Base-by-base conservation (phyloP, 2,329 filamentous ascomycete genomes). In the Apiospora sp. region DNA sequence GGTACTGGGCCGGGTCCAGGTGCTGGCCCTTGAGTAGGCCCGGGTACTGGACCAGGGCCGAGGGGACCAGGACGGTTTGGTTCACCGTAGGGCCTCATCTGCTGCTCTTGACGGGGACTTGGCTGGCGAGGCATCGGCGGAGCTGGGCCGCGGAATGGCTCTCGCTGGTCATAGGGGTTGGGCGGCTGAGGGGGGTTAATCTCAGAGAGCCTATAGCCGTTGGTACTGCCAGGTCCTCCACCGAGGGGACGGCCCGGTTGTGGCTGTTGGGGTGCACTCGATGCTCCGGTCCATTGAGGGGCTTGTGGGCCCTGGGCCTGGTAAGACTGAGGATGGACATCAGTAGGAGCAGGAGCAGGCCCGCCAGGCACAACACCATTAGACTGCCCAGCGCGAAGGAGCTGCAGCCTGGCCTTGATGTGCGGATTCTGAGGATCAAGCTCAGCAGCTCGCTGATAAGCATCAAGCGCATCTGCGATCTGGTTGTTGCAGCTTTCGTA, bases 401-500 rank as follows among this genome's bases (percentile, higher is more conserved):
- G 88, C 81, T 97, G 94, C 74, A 99, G 87, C 74, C 96, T 92
- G 72, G 95, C 95, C 83, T 98, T 98, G 87, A 99, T 98, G 82
- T 98, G 96, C 51, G 94, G 93, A 80, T 99, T 98, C 74, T 87
- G 88, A 0, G 96, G 96, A 80, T 99, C 96, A 75, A 99, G 90
- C 82, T 99, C 96, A 48, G 95, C 95, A 54, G 96, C 96, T 77
- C 96, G 91, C 79, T 96, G 93, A 82, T 98, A 99, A 7, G 96
- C 96, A 82, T 99, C 96, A 64, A 98, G 88, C 0, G 96, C 96
- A 86, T 99, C 96, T 70, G 92, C 94, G 73, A 97, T 98, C 84
- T 99, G 96, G 84, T 98, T 98, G 87, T 99, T 98, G 84, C 96
- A 99, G 37, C 95, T 98, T 83, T 99, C 96, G 80, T 99, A 99